Evolutionary conservation across 2,329 filamentous ascomycete species (phyloP).

Genomic region (Talaromyces sp.): DNA sequence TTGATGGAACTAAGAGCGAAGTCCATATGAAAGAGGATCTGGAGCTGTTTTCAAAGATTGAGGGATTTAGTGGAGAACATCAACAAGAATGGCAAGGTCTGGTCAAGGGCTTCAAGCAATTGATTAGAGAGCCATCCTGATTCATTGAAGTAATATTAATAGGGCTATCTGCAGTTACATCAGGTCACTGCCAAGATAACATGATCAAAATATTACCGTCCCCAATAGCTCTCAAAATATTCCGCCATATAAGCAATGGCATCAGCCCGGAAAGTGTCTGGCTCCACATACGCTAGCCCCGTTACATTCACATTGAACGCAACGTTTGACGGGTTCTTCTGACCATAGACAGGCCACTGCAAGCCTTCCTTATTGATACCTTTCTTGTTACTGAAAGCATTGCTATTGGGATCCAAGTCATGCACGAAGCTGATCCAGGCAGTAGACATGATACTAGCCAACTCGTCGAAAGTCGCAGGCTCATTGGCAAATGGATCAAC

Average conservation of each 20-base stretch:
- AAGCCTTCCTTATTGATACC: conserved; percentile 12
- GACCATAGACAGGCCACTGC: conserved; percentile 10
- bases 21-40: conserved; percentile 54
- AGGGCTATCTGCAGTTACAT: background rate
- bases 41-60: conserved; percentile 40
- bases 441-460: conserved; percentile 13
- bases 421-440: conserved; percentile 16
- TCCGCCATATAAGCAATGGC: conserved; percentile 14
- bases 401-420: conserved; percentile 15
- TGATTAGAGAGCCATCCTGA: conserved; percentile 31
- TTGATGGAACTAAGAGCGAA: conserved; percentile 56
- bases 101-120: conserved; percentile 47
- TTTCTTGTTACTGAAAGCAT: conserved; percentile 7
- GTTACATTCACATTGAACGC: conserved; percentile 11
- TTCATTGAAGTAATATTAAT: background rate
- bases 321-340: conserved; percentile 7
- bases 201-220: background rate
- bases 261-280: conserved; percentile 7
- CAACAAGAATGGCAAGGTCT: conserved; percentile 51
- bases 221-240: conserved; percentile 1
- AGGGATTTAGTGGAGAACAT: conserved; percentile 44
- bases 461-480: conserved; percentile 2
- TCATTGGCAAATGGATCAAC: conserved; percentile 14
- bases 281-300: conserved; percentile 8
- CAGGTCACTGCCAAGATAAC: background rate